Evolutionary conservation across 1,284 basidiomycete genomes (phyloP).

Genomic region (Ustilago tritici): DNA sequence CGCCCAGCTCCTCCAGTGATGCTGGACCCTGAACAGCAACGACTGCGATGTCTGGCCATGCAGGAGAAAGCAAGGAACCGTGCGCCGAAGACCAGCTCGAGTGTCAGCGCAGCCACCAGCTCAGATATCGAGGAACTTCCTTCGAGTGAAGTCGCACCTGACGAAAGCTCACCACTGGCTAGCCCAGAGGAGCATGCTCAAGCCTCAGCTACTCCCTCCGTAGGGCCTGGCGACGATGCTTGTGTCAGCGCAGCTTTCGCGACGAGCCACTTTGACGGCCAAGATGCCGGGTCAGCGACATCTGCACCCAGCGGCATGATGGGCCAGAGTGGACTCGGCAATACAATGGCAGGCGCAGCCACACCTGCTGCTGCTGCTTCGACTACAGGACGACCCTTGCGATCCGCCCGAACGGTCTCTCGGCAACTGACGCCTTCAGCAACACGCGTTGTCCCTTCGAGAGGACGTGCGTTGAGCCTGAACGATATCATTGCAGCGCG

Average conservation of each 20-base stretch:
- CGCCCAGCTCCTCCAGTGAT: conserved; percentile 26
- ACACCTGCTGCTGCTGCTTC: conserved; percentile 11
- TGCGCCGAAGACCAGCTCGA: conserved; percentile 16
- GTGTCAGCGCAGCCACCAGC: conserved; percentile 14
- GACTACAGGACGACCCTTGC: conserved; percentile 31
- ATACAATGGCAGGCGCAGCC: background rate
- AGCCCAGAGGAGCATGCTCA: conserved; percentile 7
- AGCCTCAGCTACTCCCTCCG: background rate
- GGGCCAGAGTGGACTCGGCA: background rate
- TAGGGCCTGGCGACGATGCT: background rate
- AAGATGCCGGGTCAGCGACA: background rate
- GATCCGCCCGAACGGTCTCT: conserved; percentile 26
- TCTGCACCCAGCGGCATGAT: background rate
- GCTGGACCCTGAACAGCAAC: conserved; percentile 41
- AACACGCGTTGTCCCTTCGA: conserved; percentile 30
- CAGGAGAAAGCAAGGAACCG: conserved; percentile 46
- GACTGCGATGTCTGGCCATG: conserved; percentile 50
- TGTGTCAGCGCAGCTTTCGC: conserved; percentile 10
- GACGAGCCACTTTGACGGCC: conserved; percentile 12
- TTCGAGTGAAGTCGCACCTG: conserved; percentile 8
- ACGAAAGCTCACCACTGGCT: conserved; percentile 5
- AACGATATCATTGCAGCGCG: conserved; percentile 52
- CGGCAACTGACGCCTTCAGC: conserved; percentile 37
- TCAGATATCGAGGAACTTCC: conserved; percentile 28
- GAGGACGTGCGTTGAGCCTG: conserved; percentile 44